A percentile compares a stretch with the other conserved stretches of the same genome.
phyloP scores from a whole-genome alignment of 2,329 filamentous ascomycete genomes.

The Hypoxylon sp. region DNA sequence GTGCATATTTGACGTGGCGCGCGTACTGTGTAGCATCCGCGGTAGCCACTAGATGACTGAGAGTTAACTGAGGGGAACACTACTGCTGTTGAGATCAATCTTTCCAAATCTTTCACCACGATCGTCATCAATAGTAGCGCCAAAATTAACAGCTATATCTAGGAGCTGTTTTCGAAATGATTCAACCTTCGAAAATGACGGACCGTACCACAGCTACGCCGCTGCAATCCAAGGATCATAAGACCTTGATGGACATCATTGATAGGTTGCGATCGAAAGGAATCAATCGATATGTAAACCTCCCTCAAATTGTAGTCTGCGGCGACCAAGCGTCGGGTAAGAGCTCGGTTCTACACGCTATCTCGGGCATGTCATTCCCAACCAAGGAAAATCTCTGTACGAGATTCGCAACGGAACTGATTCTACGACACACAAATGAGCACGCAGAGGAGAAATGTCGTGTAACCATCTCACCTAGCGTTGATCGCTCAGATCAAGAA shows the following conservation, averaged over 20 bases:
- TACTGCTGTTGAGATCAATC: neutral
- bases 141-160: neutral
- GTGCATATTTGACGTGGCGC: constrained; percentile 23
- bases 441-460: constrained; percentile 50
- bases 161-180: neutral
- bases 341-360: constrained; percentile 74
- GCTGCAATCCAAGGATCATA: constrained; percentile 46
- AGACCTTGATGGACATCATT: constrained; percentile 55
- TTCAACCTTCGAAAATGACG: constrained; percentile 22
- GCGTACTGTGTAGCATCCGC: neutral
- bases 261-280: constrained; percentile 56
- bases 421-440: constrained; percentile 62
- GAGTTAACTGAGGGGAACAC: neutral
- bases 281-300: constrained; percentile 56
- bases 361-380: constrained; percentile 73
- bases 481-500: constrained; percentile 50
- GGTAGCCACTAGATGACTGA: constrained; percentile 27
- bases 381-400: constrained; percentile 71
- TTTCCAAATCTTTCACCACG: neutral
- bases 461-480: constrained; percentile 55
- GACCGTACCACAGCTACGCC: constrained; percentile 1
- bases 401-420: constrained; percentile 72
- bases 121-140: neutral
- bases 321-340: constrained; percentile 75
- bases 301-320: constrained; percentile 67